A percentile compares a stretch with the other conserved stretches of the same genome.
Conservation (phyloP, 345 rosid genomes). For the Melaleuca quinquenervia region DNA sequence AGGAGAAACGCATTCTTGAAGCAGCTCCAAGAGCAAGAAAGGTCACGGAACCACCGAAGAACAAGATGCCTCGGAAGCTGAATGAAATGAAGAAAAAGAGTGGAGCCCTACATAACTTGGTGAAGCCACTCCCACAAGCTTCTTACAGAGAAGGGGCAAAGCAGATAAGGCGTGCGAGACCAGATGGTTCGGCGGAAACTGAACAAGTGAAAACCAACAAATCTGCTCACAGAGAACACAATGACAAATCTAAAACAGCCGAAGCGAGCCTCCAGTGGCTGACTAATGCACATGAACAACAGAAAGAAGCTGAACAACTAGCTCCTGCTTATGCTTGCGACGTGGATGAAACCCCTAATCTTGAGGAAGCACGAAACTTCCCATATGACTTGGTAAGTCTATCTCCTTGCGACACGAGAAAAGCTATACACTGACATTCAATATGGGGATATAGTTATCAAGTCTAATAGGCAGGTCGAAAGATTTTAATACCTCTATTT, state of each 20-base stretch:
- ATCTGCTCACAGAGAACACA: conserved; percentile 4
- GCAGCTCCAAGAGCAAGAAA: conserved; percentile 12
- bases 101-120: conserved; percentile 12
- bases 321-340: conserved; percentile 6
- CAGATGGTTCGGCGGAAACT: neutral
- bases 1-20: conserved; percentile 16
- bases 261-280: conserved; percentile 12
- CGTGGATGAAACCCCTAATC: conserved; percentile 10
- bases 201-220: conserved; percentile 23
- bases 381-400: conserved; percentile 36
- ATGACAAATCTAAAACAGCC: neutral
- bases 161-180: conserved; percentile 7
- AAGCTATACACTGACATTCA: neutral
- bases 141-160: conserved; percentile 21
- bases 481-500: neutral
- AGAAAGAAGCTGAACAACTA: conserved; percentile 20
- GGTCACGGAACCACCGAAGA: conserved; percentile 10
- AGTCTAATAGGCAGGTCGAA: neutral
- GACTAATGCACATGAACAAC: conserved; percentile 6
- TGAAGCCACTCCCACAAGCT: conserved; percentile 19
- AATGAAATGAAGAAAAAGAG: conserved; percentile 25
- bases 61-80: conserved; percentile 20
- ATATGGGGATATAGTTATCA: neutral
- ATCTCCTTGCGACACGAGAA: neutral
- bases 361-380: conserved; percentile 15